Evolutionary conservation across 2,329 filamentous ascomycete species (phyloP), one percentile per base, ranked within the genome.

Genomic region (Leptographium radiaticola): DNA sequence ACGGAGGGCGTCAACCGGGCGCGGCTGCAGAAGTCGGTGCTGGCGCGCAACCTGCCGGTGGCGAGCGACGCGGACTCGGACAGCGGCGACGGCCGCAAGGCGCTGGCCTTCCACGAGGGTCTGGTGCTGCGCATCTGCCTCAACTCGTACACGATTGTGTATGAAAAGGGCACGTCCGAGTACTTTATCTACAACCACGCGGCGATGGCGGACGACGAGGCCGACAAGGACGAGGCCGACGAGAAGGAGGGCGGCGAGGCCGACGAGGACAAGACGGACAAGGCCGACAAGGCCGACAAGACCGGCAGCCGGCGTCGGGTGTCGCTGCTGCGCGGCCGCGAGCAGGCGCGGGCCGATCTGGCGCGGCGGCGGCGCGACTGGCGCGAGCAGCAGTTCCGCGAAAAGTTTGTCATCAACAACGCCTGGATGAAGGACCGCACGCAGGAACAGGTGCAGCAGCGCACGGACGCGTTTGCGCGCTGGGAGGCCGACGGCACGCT

Each of bases 321-420:
- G 43, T 54, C 55, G 48, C 6, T 38, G 12, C 10, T 51, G 53
- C 56, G 70, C 66, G 59, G 78, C 77, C 80, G 82, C 11, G 47
- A 43, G 18, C 39, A 40, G 33, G 52, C 30, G 16, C 51, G 45
- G 69, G 68, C 62, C 15, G 59, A 62, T 46, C 59, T 58, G 46
- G 59, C 58, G 20, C 61, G 64, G 43, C 62, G 64, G 44, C 62
- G 62, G 45, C 59, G 57, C 34, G 70, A 73, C 55, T 64, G 68
- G 31, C 67, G 70, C 8, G 68, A 70, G 31, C 72, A 78, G 62
- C 68, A 72, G 60, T 67, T 87, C 71, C 76, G 77, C 65, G 85
- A 93, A 75, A 93, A 91, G 75, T 74, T 89, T 67, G 81, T 94
- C 58, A 84, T 84, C 70, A 86, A 90, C 75, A 83, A 84, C 56